phyloP scores from a whole-genome alignment of 352 stramenopile genomes.

The Phytophthora melonis region DNA sequence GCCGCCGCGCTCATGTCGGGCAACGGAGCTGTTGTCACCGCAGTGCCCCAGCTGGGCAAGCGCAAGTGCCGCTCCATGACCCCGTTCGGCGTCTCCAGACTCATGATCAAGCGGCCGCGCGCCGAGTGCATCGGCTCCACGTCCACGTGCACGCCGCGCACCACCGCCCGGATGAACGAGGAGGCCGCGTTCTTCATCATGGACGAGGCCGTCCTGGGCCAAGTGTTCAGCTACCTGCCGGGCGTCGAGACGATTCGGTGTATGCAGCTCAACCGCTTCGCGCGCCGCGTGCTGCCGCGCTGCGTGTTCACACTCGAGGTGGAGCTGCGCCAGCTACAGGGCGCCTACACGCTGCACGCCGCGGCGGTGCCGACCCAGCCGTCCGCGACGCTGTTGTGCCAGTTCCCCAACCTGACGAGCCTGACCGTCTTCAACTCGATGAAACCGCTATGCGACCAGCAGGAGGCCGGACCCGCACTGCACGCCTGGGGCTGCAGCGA shows the following conservation, averaged over 20 bases:
- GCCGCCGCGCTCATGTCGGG: constrained; percentile 20
- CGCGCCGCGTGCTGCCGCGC: constrained; percentile 57
- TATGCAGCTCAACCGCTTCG: constrained; percentile 72
- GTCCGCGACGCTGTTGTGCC: constrained; percentile 51
- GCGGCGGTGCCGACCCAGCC: constrained; percentile 35
- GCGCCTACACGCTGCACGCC: constrained; percentile 45
- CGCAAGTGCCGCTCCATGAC: constrained; percentile 47
- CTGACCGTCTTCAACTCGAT: constrained; percentile 68
- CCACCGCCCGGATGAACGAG: constrained; percentile 18
- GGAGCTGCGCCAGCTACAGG: constrained; percentile 58
- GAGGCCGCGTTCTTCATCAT: constrained; percentile 65
- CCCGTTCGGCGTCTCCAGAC: constrained; percentile 65
- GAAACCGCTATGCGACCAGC: constrained; percentile 63
- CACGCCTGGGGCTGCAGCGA: constrained; percentile 84
- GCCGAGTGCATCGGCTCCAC: constrained; percentile 38
- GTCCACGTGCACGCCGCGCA: constrained; percentile 29
- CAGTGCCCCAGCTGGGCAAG: constrained; percentile 57
- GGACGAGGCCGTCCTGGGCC: constrained; percentile 75
- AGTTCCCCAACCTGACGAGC: constrained; percentile 66
- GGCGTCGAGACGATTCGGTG: constrained; percentile 74
- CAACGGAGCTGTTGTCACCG: constrained; percentile 27
- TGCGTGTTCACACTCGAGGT: constrained; percentile 71
- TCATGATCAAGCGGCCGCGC: constrained; percentile 68
- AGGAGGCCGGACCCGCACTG: constrained; percentile 59
- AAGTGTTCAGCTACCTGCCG: constrained; percentile 75